These are phyloP conservation scores for Camellia lanceoleosa DNA, from an alignment of 148 eudicot genomes.

Conservation along the genomic window DNA sequence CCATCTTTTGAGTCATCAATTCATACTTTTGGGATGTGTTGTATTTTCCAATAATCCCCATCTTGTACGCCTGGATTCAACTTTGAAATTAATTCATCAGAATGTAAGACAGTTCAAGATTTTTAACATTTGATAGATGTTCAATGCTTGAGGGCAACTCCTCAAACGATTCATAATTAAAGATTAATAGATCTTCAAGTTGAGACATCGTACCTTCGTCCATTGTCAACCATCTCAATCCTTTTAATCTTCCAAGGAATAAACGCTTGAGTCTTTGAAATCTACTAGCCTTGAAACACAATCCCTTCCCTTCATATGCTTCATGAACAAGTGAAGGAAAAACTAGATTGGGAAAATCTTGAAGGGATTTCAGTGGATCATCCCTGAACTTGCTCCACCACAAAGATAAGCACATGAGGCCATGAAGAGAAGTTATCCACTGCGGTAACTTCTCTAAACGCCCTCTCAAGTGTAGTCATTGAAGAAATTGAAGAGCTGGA, in stretches of 20 bases:
- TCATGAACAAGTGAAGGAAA: background rate
- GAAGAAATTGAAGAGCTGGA: background rate
- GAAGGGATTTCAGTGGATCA: background rate
- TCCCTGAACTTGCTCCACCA: no score
- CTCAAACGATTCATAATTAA: background rate
- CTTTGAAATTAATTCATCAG: no score
- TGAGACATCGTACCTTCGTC: conserved; percentile 21
- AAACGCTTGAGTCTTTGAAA: conserved; percentile 9
- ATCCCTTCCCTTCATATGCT: conserved; percentile 12
- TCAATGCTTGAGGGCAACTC: no score
- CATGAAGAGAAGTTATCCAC: conserved; percentile 6
- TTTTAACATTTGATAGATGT: no score
- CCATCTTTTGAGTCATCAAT: no score
- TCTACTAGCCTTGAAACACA: conserved; percentile 11
- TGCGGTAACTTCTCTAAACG: background rate
- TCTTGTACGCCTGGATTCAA: no score
- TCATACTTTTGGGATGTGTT: no score
- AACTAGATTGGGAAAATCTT: conserved; percentile 9
- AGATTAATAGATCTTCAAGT: background rate
- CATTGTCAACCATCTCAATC: conserved; percentile 4
- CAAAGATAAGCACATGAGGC: background rate
- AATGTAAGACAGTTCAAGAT: no score
- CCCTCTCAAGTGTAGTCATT: background rate
- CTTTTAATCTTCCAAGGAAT: background rate
- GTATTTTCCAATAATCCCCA: no score